Conservation (phyloP, 768 basidiomycete genomes). For the Suillus ampliporus region DNA sequence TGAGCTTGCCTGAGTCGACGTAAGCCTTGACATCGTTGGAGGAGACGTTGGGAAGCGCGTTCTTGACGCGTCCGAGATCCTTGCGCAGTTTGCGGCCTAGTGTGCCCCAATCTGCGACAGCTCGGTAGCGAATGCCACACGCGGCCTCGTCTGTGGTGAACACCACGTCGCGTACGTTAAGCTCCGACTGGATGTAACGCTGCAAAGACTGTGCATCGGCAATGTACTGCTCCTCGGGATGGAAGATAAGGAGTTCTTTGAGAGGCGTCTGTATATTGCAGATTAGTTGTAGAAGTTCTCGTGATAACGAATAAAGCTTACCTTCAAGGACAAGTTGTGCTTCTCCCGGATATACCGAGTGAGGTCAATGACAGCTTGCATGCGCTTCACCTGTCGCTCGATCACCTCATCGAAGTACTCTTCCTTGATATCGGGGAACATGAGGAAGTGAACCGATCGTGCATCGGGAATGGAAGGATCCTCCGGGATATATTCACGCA, state of each 20-base stretch:
- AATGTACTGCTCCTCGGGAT: slow-evolving; percentile 82
- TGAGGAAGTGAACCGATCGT: slow-evolving; percentile 93
- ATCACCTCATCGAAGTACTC: slow-evolving; percentile 95
- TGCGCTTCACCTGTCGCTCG: slow-evolving; percentile 91
- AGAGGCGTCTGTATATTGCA: slow-evolving; percentile 72
- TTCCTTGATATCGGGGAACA: slow-evolving; percentile 91
- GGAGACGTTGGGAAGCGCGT: slow-evolving; percentile 77
- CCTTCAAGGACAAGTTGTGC: slow-evolving; percentile 89
- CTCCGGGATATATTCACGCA: slow-evolving; percentile 84
- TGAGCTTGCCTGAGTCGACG: slow-evolving; percentile 73
- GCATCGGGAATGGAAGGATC: slow-evolving; percentile 74
- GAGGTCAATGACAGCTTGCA: slow-evolving; percentile 95
- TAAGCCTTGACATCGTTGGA: slow-evolving; percentile 87
- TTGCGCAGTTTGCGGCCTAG: slow-evolving; percentile 94
- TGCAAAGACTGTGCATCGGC: slow-evolving; percentile 85
- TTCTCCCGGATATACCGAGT: slow-evolving; percentile 87
- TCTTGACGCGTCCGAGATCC: slow-evolving; percentile 88
- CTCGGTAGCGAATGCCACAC: slow-evolving; percentile 90
- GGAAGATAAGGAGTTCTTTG: slow-evolving; percentile 93
- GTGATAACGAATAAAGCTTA: slow-evolving; percentile 37
- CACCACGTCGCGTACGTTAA: slow-evolving; percentile 90
- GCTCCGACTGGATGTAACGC: slow-evolving; percentile 90
- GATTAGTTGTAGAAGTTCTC: slow-evolving; percentile 7
- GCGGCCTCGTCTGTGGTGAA: slow-evolving; percentile 88
- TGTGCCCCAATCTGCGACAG: slow-evolving; percentile 93